Percentiles rank a stretch among this genome's conserved stretches.
phyloP scores from a whole-genome alignment of 208 protist genomes.

The Trypanosoma theileri region DNA sequence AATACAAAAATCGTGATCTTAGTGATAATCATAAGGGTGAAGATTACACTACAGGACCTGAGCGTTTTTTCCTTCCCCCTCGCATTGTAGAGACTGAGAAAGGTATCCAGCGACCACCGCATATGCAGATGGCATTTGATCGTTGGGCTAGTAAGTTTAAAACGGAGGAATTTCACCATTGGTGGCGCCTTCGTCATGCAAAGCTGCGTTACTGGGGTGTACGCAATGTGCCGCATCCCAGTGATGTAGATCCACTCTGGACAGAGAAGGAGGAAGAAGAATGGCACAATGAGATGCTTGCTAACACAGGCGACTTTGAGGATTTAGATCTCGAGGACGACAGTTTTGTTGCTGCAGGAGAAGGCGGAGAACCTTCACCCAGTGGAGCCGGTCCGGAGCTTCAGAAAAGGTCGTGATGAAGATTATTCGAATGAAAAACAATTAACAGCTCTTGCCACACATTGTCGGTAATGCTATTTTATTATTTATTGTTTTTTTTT shows the following conservation, averaged over 20 bases:
- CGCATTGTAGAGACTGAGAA: conserved; percentile 88
- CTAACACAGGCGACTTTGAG: conserved; percentile 85
- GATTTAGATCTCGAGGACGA: conserved; percentile 86
- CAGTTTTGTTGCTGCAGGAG: conserved; percentile 53
- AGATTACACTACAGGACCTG: conserved; percentile 77
- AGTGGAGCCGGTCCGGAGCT: conserved; percentile 27
- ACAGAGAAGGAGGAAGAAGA: conserved; percentile 92
- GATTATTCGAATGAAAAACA: no score
- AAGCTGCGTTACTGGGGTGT: conserved; percentile 91
- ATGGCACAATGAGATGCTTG: conserved; percentile 90
- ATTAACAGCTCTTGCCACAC: conserved; percentile 5
- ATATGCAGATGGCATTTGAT: conserved; percentile 94
- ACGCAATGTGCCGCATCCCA: conserved; percentile 90
- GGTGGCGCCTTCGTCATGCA: conserved; percentile 88
- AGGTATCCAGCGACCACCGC: conserved; percentile 84
- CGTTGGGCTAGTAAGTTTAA: conserved; percentile 92
- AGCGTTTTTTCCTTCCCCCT: conserved; percentile 89
- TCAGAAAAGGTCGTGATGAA: conserved; percentile 26
- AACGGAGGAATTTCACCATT: conserved; percentile 91
- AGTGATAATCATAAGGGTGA: conserved; percentile 91
- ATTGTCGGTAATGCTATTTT: conserved; percentile 13
- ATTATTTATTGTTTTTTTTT: no score
- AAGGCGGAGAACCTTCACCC: conserved; percentile 42
- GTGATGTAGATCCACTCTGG: conserved; percentile 90
- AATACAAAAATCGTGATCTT: conserved; percentile 88